phyloP scores from a whole-genome alignment of 805 yeast species.

The Monosporozyma unispora region DNA sequence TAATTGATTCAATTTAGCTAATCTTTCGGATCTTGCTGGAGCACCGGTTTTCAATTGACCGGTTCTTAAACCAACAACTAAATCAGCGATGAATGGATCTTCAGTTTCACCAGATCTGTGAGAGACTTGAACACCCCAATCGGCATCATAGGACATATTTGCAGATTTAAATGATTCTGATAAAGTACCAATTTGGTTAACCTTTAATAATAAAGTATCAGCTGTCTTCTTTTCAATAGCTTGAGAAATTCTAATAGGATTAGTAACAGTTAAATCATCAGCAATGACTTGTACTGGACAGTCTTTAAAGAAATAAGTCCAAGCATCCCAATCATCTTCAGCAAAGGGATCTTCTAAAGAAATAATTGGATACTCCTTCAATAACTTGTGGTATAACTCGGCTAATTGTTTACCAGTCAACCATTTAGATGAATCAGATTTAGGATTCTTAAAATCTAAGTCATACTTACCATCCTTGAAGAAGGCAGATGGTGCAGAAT shows the following conservation, averaged over 20 bases:
- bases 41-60: no score
- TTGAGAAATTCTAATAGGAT: slow-evolving; percentile 85
- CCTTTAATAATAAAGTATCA: slow-evolving; percentile 89
- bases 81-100: no score
- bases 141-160: slow-evolving; percentile 2
- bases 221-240: slow-evolving; percentile 96
- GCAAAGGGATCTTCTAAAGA: slow-evolving; percentile 98
- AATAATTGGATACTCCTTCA: slow-evolving; percentile 90
- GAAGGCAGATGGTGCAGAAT: slow-evolving; percentile 95
- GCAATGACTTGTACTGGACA: slow-evolving; percentile 84
- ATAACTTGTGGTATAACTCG: slow-evolving; percentile 65
- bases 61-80: no score
- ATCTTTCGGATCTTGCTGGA: no score
- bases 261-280: slow-evolving; percentile 97
- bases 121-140: no score
- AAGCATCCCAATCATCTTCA: slow-evolving; percentile 98
- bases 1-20: no score
- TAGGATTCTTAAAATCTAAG: slow-evolving; percentile 71
- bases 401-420: slow-evolving; percentile 80
- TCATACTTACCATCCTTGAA: slow-evolving; percentile 94
- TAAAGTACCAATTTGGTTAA: slow-evolving; percentile 95
- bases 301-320: slow-evolving; percentile 76
- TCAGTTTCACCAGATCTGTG: no score
- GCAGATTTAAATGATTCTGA: slow-evolving; percentile 96
- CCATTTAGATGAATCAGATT: no score